Evolutionary conservation across 495 filamentous ascomycete species (phyloP).

Genomic region (Hypoxylon intermedium): DNA sequence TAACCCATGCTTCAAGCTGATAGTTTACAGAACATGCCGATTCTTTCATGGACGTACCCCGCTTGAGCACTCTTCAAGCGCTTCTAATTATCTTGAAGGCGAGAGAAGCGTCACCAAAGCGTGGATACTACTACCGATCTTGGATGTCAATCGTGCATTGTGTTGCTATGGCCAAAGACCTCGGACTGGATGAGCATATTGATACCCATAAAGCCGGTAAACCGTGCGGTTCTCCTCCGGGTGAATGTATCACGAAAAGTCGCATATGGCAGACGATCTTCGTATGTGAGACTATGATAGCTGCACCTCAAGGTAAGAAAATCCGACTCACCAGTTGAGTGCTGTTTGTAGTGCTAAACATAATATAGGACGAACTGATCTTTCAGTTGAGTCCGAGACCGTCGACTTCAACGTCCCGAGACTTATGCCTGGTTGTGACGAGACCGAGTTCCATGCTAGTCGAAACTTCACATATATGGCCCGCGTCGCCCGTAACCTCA

Average conservation of each 20-base stretch:
- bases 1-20: conserved; percentile 4
- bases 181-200: conserved; percentile 89
- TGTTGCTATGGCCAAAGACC: conserved; percentile 90
- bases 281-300: conserved; percentile 89
- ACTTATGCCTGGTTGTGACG: conserved; percentile 71
- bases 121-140: conserved; percentile 95
- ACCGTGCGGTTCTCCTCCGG: conserved; percentile 68
- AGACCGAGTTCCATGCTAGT: conserved; percentile 76
- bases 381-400: conserved; percentile 74
- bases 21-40: conserved; percentile 78
- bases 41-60: conserved; percentile 93
- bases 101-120: conserved; percentile 85
- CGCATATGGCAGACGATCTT: conserved; percentile 92
- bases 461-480: conserved; percentile 84
- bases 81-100: conserved; percentile 89
- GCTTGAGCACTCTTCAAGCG: conserved; percentile 93
- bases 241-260: conserved; percentile 83
- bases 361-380: conserved; percentile 76
- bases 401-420: conserved; percentile 77
- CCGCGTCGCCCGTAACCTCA: conserved; percentile 77
- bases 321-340: background rate
- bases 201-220: conserved; percentile 74
- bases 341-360: conserved; percentile 39
- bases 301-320: conserved; percentile 84
- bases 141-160: conserved; percentile 97